Base-by-base conservation (phyloP, 1,284 basidiomycete species). In the Trametes sp. region DNA sequence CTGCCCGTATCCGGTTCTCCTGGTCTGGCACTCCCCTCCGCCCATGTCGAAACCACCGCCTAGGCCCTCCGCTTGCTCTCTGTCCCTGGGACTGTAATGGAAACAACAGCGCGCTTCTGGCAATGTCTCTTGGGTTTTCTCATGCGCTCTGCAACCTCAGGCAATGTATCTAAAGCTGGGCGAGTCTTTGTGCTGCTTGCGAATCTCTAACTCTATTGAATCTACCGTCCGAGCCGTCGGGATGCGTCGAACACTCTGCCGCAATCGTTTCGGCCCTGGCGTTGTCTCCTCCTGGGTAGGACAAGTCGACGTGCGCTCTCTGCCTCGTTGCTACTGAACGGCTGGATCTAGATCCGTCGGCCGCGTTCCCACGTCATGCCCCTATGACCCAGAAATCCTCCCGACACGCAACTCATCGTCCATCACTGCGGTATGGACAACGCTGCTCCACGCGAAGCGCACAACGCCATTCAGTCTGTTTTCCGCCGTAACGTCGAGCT, bases 311-410 rank as follows among this genome's bases (percentile, higher is more conserved):
- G 33, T 41, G 14, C 26, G 31, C 35, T 24, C 38, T 23, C 26
- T 36, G 62, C 66, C 66, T 65, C 66, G 63, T 64, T 67, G 66
- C 63, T 67, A 67, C 66, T 63, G 63, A 62, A 67, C 66, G 61
- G 51, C 59, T 24, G 26, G 42, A 55, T 49, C 49, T 49, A 45
- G 49, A 50, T 52, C 38, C 24, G 7, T 33, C 6, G 23, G n/a
- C 21, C 35, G 23, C 23, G 31, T 59, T 66, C 61, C 58, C 64
- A 66, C 64, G 64, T 28, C 49, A 29, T 23, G 42, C 51, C 38
- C 48, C 55, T 56, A 55, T 55, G 55, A 53, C 36, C 56, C 48
- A 29, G 19, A 8, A 38, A 54, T 54, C 31, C 14, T 14, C 58
- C 50, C 45, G 29, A 26, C 6, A 19, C 36, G 46, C 26, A 31